Conservation (phyloP, 495 filamentous ascomycete species). For the Lasiosphaeria hispida region DNA sequence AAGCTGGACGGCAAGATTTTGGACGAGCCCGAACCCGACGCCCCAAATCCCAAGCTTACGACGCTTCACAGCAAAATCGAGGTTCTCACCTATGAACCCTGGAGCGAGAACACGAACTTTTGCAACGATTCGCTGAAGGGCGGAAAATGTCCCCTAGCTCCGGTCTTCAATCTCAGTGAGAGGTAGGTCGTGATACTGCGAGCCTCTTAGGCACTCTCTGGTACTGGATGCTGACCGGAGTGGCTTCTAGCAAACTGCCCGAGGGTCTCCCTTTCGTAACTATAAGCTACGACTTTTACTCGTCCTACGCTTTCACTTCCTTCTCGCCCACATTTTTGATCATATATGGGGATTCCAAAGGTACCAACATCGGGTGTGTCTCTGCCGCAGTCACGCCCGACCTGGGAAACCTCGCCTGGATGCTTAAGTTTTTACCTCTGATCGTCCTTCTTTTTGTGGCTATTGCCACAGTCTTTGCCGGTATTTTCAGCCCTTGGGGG, state of each 20-base stretch:
- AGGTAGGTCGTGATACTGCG: slow-evolving; percentile 42
- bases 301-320: slow-evolving; percentile 80
- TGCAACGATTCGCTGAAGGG: slow-evolving; percentile 60
- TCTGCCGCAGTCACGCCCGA: slow-evolving; percentile 78
- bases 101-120: slow-evolving; percentile 52
- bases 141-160: slow-evolving; percentile 69
- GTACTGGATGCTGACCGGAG: background rate
- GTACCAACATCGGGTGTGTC: slow-evolving; percentile 72
- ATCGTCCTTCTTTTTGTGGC: slow-evolving; percentile 76
- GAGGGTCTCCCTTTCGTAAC: slow-evolving; percentile 51
- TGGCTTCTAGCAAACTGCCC: slow-evolving; percentile 53
- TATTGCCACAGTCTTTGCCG: slow-evolving; percentile 75
- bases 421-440: slow-evolving; percentile 76
- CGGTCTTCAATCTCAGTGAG: slow-evolving; percentile 61
- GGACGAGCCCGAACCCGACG: slow-evolving; percentile 50
- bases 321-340: slow-evolving; percentile 68
- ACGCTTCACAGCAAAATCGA: slow-evolving; percentile 68
- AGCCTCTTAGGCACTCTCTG: background rate
- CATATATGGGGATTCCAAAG: slow-evolving; percentile 64
- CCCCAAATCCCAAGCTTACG: slow-evolving; percentile 56
- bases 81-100: slow-evolving; percentile 73
- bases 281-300: slow-evolving; percentile 72
- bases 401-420: slow-evolving; percentile 58
- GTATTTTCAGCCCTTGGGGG: slow-evolving; percentile 91
- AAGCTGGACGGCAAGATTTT: slow-evolving; percentile 74